Percentiles rank a stretch among this genome's conserved stretches.
These are phyloP conservation scores for Cladosporium oxysporum DNA, from an alignment of 2,329 filamentous ascomycete genomes.

Conservation along the genomic window DNA sequence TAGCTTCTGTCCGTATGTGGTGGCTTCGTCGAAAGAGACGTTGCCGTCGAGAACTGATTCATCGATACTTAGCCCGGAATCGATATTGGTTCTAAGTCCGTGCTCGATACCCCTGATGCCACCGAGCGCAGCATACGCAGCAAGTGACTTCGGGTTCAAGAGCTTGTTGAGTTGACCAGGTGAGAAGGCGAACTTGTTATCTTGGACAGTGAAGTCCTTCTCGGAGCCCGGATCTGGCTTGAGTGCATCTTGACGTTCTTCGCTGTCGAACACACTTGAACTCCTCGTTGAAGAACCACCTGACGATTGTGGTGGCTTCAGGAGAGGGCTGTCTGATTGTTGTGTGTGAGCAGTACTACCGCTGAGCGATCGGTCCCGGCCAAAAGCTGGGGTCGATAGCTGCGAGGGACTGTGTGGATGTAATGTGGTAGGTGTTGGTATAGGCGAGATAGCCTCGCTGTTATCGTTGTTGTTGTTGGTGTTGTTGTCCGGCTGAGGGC, in stretches of 20 bases:
- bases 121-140: constrained; percentile 73
- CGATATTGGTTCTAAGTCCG: constrained; percentile 67
- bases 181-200: constrained; percentile 83
- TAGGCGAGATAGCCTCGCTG: constrained; percentile 9
- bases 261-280: constrained; percentile 8
- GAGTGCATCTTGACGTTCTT: constrained; percentile 59
- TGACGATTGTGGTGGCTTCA: constrained; percentile 17
- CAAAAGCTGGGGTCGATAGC: constrained; percentile 15
- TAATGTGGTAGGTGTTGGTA: constrained; percentile 7
- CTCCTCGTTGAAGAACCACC: neutral
- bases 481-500: neutral
- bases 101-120: constrained; percentile 72
- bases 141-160: constrained; percentile 75
- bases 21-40: constrained; percentile 69
- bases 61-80: constrained; percentile 68
- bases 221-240: constrained; percentile 75
- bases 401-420: constrained; percentile 15
- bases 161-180: constrained; percentile 80
- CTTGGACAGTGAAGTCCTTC: constrained; percentile 70
- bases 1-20: constrained; percentile 28
- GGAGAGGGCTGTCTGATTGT: constrained; percentile 20
- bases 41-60: constrained; percentile 66
- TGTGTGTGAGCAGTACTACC: constrained; percentile 16
- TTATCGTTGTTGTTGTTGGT: constrained; percentile 3
- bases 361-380: constrained; percentile 18